Base-by-base conservation (phyloP, 2,329 filamentous ascomycete species). In the Scortechinia acanthostroma region DNA sequence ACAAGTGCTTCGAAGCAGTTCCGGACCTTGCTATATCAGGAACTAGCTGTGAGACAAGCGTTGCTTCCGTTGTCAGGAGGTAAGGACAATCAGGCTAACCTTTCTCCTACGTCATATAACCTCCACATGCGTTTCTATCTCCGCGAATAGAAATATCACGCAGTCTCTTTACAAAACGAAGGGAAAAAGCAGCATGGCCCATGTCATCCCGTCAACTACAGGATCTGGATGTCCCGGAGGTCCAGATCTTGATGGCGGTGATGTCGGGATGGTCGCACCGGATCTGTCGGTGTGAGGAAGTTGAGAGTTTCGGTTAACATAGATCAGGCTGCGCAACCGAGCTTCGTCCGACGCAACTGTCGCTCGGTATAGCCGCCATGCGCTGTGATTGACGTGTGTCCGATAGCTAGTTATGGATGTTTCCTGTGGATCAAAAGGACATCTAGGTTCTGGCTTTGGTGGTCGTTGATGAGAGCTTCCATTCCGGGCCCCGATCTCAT, bases 381-480 rank as follows among this genome's bases (percentile, higher is more conserved):
- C 45, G 21, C 54, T 56, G 25, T 59, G 47, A 45, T 55, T 56
- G 1, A 58, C 42, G 42, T 59, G 42, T 49, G 44, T 55, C 35
- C 48, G 53, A 48, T 14, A 56, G 30, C 13, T 40, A 43, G 19
- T 52, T 50, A 46, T 53, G 52, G 25, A 30, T 20, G 25, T 49
- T 42, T 52, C 49, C 50, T 52, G n/a, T n/a, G 46, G 21, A 58
- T 55, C 42, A 42, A n/a, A 13, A 42, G 44, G 23, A 59, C 22
- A 22, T 60, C 53, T 2, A 59, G 50, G 10, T 53, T 45, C 37
- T 22, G 45, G 25, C 44, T 56, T 17, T 43, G 30, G 21, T 19
- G 30, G 30, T 58, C 50, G 17, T 58, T 59, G 30, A 59, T 55
- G 4, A 60, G 52, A 6, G 51, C 56, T 42, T 58, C 52, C 46